phyloP scores from a whole-genome alignment of 1,284 basidiomycete species.

The Ceratobasidium papillatum region DNA sequence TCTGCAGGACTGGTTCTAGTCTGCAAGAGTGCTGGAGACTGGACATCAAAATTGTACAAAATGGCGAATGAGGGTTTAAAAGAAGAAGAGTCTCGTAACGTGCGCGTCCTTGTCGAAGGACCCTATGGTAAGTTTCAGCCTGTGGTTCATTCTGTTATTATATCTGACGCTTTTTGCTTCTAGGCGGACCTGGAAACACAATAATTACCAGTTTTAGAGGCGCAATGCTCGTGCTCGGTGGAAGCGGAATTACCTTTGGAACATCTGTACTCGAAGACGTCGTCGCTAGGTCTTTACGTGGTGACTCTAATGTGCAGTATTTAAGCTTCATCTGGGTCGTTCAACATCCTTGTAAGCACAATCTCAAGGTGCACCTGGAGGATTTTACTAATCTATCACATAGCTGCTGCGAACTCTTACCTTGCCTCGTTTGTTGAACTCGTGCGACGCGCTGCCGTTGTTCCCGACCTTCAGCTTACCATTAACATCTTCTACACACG shows the following conservation, averaged over 20 bases:
- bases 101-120: slow-evolving; percentile 43
- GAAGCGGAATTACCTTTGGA: slow-evolving; percentile 44
- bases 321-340: slow-evolving; percentile 43
- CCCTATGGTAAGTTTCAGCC: slow-evolving; percentile 39
- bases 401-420: slow-evolving; percentile 62
- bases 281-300: slow-evolving; percentile 21
- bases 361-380: background rate
- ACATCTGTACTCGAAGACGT: slow-evolving; percentile 42
- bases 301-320: background rate
- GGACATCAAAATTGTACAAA: slow-evolving; percentile 33
- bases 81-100: slow-evolving; percentile 6
- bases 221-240: slow-evolving; percentile 41
- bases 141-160: background rate
- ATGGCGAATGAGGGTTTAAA: slow-evolving; percentile 2
- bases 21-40: slow-evolving; percentile 39
- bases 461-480: background rate
- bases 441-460: slow-evolving; percentile 54
- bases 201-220: slow-evolving; percentile 41
- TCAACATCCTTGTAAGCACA: slow-evolving; percentile 41
- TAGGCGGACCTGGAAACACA: slow-evolving; percentile 42
- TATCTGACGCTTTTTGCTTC: background rate
- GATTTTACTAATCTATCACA: background rate
- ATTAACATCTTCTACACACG: slow-evolving; percentile 20
- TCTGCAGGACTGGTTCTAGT: slow-evolving; percentile 39
- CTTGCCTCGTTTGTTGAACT: slow-evolving; percentile 63